These are phyloP conservation scores for Geotrichum cucujoidarum DNA, from an alignment of 1,139 yeast species.

Conservation along the genomic window DNA sequence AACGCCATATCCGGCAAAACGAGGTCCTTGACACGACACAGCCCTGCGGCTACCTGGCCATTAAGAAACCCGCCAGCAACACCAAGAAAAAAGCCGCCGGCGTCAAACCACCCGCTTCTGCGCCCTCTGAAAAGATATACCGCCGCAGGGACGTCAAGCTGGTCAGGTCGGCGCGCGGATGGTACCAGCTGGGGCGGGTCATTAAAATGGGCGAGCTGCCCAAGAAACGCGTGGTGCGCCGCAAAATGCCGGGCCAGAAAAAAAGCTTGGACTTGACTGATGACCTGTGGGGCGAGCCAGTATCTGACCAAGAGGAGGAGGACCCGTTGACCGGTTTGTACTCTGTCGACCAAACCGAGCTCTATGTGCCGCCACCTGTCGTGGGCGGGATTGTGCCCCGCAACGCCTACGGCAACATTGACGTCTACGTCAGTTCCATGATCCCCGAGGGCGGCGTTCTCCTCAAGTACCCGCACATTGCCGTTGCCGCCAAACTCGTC, in stretches of 20 bases:
- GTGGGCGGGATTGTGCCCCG: constrained; percentile 62
- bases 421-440: constrained; percentile 71
- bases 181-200: constrained; percentile 80
- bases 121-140: constrained; percentile 45
- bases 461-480: constrained; percentile 50
- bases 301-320: constrained; percentile 43
- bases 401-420: constrained; percentile 79
- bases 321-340: constrained; percentile 54
- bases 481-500: constrained; percentile 64
- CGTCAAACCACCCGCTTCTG: neutral
- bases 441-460: constrained; percentile 76
- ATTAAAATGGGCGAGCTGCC: constrained; percentile 69
- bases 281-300: constrained; percentile 2
- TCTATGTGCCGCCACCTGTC: constrained; percentile 62
- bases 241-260: constrained; percentile 27
- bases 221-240: constrained; percentile 43
- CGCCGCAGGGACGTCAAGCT: constrained; percentile 58
- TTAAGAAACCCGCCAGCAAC: constrained; percentile 24
- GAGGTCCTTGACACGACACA: constrained; percentile 70
- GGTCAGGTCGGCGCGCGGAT: constrained; percentile 70
- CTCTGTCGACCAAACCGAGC: constrained; percentile 70
- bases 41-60: constrained; percentile 64
- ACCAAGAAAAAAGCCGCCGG: constrained; percentile 4
- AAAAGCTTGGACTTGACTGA: constrained; percentile 19
- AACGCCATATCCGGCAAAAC: constrained; percentile 62